These are phyloP conservation scores for Meredithiella fracta DNA, from an alignment of 2,329 filamentous ascomycete species.

Conservation along the genomic window DNA sequence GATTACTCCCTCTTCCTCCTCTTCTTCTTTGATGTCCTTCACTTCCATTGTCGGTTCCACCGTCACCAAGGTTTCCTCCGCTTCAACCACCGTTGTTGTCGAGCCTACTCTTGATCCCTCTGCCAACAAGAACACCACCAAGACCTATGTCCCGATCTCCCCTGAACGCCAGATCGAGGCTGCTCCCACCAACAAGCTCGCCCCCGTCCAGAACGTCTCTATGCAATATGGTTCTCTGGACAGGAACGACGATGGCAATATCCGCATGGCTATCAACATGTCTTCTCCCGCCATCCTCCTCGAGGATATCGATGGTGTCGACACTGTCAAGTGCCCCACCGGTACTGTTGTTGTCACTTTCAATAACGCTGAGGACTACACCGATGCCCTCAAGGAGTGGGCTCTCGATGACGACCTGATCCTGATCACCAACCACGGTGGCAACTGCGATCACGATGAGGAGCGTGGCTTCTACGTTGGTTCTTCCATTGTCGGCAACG, in stretches of 20 bases:
- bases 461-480: slow-evolving; percentile 26
- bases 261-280: slow-evolving; percentile 17
- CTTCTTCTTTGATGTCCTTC: neutral
- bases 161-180: slow-evolving; percentile 16
- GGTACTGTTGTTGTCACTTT: slow-evolving; percentile 16
- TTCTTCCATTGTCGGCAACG: slow-evolving; percentile 19
- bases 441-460: slow-evolving; percentile 24
- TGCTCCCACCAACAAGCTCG: slow-evolving; percentile 1
- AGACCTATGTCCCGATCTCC: slow-evolving; percentile 16
- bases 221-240: slow-evolving; percentile 15
- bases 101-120: neutral
- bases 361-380: slow-evolving; percentile 13
- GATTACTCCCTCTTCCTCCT: neutral
- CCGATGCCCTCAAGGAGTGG: slow-evolving; percentile 16
- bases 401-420: slow-evolving; percentile 18
- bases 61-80: neutral
- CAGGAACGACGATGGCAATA: slow-evolving; percentile 14
- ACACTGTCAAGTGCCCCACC: slow-evolving; percentile 15
- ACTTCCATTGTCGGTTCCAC: neutral
- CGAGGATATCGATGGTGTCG: slow-evolving; percentile 15
- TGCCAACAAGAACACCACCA: slow-evolving; percentile 8
- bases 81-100: slow-evolving; percentile 1
- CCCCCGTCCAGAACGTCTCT: neutral
- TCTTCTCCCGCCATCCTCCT: slow-evolving; percentile 17
- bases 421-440: slow-evolving; percentile 27